These are phyloP conservation scores for Cochlearia excelsa DNA, from an alignment of 345 rosid species.

Conservation along the genomic window DNA sequence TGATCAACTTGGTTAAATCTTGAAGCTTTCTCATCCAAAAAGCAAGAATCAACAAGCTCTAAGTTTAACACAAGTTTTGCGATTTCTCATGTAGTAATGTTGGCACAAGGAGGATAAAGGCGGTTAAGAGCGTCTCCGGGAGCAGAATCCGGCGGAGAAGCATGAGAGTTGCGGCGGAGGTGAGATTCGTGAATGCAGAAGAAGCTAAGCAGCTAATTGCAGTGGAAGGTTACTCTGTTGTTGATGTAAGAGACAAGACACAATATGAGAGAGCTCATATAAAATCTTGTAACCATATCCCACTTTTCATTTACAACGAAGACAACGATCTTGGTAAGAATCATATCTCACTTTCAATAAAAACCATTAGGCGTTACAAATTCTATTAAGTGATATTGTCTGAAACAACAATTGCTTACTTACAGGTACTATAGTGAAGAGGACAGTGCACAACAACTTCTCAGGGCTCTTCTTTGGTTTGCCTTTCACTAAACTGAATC, in stretches of 20 bases:
- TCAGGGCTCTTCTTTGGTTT: slow-evolving; percentile 84
- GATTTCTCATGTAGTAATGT: slow-evolving; percentile 46
- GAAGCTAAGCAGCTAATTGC: slow-evolving; percentile 70
- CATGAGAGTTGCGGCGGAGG: slow-evolving; percentile 64
- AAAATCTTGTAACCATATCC: slow-evolving; percentile 72
- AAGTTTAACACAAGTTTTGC: background rate
- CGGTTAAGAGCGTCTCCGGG: slow-evolving; percentile 40
- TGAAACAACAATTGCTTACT: background rate
- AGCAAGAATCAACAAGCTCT: background rate
- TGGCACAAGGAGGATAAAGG: slow-evolving; percentile 40
- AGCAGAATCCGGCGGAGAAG: slow-evolving; percentile 38
- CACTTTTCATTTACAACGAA: slow-evolving; percentile 75
- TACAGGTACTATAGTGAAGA: slow-evolving; percentile 75
- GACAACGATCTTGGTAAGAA: slow-evolving; percentile 77
- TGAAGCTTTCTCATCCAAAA: too few relatives aligned
- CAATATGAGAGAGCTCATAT: slow-evolving; percentile 84
- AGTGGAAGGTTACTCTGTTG: slow-evolving; percentile 57
- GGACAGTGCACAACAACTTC: slow-evolving; percentile 89
- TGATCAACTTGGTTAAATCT: background rate
- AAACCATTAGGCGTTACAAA: background rate
- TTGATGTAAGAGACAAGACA: slow-evolving; percentile 75
- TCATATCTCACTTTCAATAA: background rate
- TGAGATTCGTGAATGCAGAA: slow-evolving; percentile 70
- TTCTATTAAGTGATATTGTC: slow-evolving; percentile 6
- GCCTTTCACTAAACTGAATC: slow-evolving; percentile 77